These are phyloP conservation scores for Calocybe gangraenosa DNA, from an alignment of 768 basidiomycete species.

Conservation along the genomic window DNA sequence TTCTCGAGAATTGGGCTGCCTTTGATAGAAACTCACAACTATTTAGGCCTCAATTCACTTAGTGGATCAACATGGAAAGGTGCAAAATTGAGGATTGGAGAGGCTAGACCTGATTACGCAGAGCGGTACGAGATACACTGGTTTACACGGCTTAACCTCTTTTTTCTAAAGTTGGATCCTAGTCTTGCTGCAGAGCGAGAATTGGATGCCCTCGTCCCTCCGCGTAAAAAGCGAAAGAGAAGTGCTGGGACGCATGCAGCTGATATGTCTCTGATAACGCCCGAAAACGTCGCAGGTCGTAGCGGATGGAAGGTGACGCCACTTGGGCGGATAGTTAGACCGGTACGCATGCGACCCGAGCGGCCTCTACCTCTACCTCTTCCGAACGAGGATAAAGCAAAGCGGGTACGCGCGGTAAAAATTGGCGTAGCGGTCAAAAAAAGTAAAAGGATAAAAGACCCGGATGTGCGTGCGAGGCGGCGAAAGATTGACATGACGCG, in stretches of 20 bases:
- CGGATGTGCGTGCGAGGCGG: slow-evolving; percentile 53
- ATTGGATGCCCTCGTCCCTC: slow-evolving; percentile 25
- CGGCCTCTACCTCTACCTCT: slow-evolving; percentile 45
- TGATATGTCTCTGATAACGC: slow-evolving; percentile 65
- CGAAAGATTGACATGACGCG: slow-evolving; percentile 69
- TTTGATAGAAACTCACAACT: background rate
- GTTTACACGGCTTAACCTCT: background rate
- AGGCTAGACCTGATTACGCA: slow-evolving; percentile 72
- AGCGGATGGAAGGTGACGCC: slow-evolving; percentile 69
- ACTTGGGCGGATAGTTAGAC: slow-evolving; percentile 59
- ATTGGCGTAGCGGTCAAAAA: slow-evolving; percentile 29
- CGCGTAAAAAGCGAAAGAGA: slow-evolving; percentile 40
- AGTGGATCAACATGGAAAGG: slow-evolving; percentile 88
- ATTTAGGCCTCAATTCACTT: slow-evolving; percentile 63
- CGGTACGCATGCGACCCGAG: slow-evolving; percentile 66
- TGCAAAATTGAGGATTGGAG: slow-evolving; percentile 76
- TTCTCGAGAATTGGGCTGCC: background rate
- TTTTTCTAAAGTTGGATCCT: background rate
- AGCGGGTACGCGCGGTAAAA: slow-evolving; percentile 14
- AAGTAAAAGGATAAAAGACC: slow-evolving; percentile 45
- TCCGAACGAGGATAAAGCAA: slow-evolving; percentile 19
- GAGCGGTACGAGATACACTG: slow-evolving; percentile 46
- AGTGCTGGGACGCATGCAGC: slow-evolving; percentile 39
- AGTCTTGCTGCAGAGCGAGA: slow-evolving; percentile 35
- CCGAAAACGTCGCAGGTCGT: slow-evolving; percentile 46